These are phyloP conservation scores for Fusarium sp. DNA, from an alignment of 2,329 filamentous ascomycete genomes.

Conservation along the genomic window DNA sequence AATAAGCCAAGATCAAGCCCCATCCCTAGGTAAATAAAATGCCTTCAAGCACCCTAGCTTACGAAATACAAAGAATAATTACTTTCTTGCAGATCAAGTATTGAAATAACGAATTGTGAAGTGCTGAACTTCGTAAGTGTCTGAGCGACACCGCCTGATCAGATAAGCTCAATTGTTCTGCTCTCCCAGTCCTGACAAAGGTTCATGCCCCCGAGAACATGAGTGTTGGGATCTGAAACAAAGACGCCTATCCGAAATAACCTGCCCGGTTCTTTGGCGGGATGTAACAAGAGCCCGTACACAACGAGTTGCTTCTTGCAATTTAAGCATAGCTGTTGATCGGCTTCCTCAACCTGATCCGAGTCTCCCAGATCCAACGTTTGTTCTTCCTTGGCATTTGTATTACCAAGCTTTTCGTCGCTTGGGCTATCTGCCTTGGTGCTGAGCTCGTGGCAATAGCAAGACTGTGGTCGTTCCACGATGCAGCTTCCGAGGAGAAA, in stretches of 20 bases:
- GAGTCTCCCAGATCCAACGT: neutral
- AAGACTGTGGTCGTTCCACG: neutral
- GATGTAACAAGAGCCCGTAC: neutral
- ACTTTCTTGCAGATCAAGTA: no score
- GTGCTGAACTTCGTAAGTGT: neutral
- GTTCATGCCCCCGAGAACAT: neutral
- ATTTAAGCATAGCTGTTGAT: neutral
- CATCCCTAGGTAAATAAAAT: neutral
- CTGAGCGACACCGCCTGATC: neutral
- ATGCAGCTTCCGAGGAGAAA: neutral
- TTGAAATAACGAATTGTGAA: neutral
- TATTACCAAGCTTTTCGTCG: neutral
- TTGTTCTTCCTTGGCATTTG: neutral
- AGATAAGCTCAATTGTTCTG: neutral
- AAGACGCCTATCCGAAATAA: neutral
- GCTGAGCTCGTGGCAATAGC: neutral
- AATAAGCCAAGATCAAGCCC: neutral
- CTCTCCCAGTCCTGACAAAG: neutral
- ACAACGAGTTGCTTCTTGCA: neutral
- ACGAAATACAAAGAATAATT: neutral
- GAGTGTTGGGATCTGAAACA: neutral
- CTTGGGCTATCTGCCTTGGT: no score
- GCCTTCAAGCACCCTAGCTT: no score
- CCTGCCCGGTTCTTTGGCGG: neutral
- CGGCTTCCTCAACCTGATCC: neutral